Percentiles rank a stretch among this genome's conserved stretches.
These are phyloP conservation scores for Tieghemostelium lacteum DNA, from an alignment of 78 protist species.

Conservation along the genomic window DNA sequence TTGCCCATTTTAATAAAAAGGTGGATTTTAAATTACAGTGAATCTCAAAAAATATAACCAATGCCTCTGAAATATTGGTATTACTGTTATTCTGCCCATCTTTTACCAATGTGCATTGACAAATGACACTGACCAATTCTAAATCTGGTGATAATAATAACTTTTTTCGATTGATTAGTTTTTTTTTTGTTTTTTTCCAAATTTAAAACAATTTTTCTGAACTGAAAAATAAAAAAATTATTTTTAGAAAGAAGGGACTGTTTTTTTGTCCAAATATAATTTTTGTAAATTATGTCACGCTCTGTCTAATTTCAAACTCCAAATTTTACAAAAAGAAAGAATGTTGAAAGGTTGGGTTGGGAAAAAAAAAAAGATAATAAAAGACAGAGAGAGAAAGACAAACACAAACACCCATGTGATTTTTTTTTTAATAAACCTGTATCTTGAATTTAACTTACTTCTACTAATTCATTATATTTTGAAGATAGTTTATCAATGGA, in stretches of 20 bases:
- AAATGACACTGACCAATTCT: conserved; percentile 42
- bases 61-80: conserved; percentile 26
- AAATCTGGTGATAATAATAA: conserved; percentile 64
- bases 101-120: conserved; percentile 41
- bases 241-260: neutral
- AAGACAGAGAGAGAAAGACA: too few relatives aligned
- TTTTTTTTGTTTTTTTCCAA: neutral
- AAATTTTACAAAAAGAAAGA: neutral
- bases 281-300: neutral
- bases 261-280: neutral
- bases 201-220: neutral
- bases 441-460: conserved; percentile 7
- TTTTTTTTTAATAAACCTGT: too few relatives aligned
- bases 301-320: neutral
- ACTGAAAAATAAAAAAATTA: neutral
- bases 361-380: neutral
- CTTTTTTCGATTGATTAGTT: neutral
- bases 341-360: neutral
- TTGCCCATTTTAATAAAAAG: conserved; percentile 61
- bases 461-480: conserved; percentile 53
- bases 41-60: conserved; percentile 36
- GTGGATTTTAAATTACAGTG: conserved; percentile 37
- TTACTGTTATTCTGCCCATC: conserved; percentile 17
- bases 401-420: too few relatives aligned
- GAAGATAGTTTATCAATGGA: conserved; percentile 23